Evolutionary conservation across 106 monocot genomes (phyloP), one percentile per base, ranked within the genome.

Genomic region (Dioscorea dumetorum): DNA sequence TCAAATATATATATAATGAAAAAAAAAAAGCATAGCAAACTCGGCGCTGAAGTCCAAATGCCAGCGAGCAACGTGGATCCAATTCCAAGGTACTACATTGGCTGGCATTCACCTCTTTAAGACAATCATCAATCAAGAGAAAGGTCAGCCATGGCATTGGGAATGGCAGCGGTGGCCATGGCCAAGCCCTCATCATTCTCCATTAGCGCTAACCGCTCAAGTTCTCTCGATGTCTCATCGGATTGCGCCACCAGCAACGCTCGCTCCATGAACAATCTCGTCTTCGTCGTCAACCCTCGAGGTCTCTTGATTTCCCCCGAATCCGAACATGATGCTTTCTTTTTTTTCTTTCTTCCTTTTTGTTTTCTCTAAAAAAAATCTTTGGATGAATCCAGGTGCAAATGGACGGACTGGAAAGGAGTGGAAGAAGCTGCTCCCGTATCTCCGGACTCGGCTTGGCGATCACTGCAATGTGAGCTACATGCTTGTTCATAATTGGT

Each of bases 341-440:
- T 31, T 63, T 62, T 41, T 41, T 50, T n/a, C n/a, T n/a, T 34
- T 22, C 11, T 19, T 54, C 28, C 21, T 4, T 33, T 31, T 22
- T 48, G 53, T 33, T 19, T 16, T 60, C 56, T 60, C 16, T 59
- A 63, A 5, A n/a, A n/a, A n/a, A n/a, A 21, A 21, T 62, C 18
- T 11, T 63, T 24, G 54, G 66, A 20, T 57, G 16, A 50, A 23
- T 74, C 59, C 85, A 99, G 99, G 99, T 52, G 99, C 99, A 1
- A 99, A 93, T 74, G 99, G 99, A 4, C 77, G 77, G 68, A 90
- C 99, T 20, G 99, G 99, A 60, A 86, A 73, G 74, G 84, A 99
- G 76, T 99, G 99, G 99, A 90, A 93, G 75, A 93, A 87, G 77
- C 77, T 99, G 68, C 79, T 93, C n/a, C 99, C 99, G 8, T 81